Evolutionary conservation across 2,329 filamentous ascomycete species (phyloP).

Genomic region (Biscogniauxia mediterranea): DNA sequence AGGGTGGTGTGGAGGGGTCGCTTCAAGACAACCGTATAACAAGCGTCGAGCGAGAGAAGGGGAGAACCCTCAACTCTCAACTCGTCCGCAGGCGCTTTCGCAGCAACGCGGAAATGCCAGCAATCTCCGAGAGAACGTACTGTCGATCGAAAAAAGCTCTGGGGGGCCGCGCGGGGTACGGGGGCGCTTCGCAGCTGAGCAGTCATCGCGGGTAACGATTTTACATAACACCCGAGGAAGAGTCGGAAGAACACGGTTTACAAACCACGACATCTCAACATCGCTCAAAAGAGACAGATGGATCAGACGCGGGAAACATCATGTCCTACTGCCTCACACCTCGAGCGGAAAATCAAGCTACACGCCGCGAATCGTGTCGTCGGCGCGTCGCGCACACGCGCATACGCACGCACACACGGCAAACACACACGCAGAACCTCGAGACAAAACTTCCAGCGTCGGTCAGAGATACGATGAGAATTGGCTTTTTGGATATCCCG

Average conservation of each 20-base stretch:
- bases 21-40: neutral
- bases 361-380: neutral
- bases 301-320: too few species aligned
- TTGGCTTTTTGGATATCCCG: neutral
- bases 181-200: neutral
- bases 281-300: too few species aligned
- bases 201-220: neutral
- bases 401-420: neutral
- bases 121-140: neutral
- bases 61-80: neutral
- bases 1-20: neutral
- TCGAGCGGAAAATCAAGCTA: neutral
- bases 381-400: neutral
- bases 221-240: neutral
- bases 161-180: neutral
- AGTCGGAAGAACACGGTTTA: too few species aligned
- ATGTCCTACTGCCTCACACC: too few species aligned
- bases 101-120: neutral
- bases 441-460: neutral
- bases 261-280: too few species aligned
- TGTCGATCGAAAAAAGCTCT: neutral
- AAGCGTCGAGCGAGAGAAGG: neutral
- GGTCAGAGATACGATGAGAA: neutral
- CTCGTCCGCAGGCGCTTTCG: neutral
- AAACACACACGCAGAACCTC: neutral